Base-by-base conservation (phyloP, 2,329 filamentous ascomycete genomes). In the Venturia oleaginea region DNA sequence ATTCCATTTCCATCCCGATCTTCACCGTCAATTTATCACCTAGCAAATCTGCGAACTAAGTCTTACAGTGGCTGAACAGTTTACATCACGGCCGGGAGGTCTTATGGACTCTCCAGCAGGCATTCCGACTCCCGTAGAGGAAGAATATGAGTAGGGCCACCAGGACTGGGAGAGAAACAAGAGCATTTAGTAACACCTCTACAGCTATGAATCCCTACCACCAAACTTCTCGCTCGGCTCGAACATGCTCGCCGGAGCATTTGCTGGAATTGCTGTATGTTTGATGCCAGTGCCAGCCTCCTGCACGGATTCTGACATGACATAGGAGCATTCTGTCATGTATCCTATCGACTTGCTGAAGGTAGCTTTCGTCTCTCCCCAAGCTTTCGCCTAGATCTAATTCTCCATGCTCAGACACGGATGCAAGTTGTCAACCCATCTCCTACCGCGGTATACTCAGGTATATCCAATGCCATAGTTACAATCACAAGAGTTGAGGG, bases 341-440 rank as follows among this genome's bases (percentile, higher is more conserved):
- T 99, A 99, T 75, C 94, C 94, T 24, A 90, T 99, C 74, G 94
- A 99, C 80, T 86, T 96, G 70, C 89, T 99, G 75, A 99, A 99
- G 89, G 94, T 97, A 76, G 80, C 72, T 62, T 30, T 11, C 8
- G 19, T 30, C 55, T 22, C 38, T 43, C 13, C 65, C 32, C 17
- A 32, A 40, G 19, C n/a, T 17, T 13, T 32, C 5, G 7, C 19
- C 27, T 8, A 4, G 19, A 8, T 57, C 51, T 57, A 57, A 57
- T 34, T 27, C 43, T 22, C 32, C 8, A 22, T 46, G n/a, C 54
- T 42, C 73, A 97, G 94, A 99, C 94, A 55, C 90, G 94, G 76
- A 97, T 97, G 92, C 94, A 99, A 82, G 88, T 99, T 71, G 81
- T 97, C 76, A 92, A 92, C 74, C 90, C 93, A 22, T 87, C 86